Evolutionary conservation across 2,329 filamentous ascomycete species (phyloP).

Genomic region (Scorias spongiosa): DNA sequence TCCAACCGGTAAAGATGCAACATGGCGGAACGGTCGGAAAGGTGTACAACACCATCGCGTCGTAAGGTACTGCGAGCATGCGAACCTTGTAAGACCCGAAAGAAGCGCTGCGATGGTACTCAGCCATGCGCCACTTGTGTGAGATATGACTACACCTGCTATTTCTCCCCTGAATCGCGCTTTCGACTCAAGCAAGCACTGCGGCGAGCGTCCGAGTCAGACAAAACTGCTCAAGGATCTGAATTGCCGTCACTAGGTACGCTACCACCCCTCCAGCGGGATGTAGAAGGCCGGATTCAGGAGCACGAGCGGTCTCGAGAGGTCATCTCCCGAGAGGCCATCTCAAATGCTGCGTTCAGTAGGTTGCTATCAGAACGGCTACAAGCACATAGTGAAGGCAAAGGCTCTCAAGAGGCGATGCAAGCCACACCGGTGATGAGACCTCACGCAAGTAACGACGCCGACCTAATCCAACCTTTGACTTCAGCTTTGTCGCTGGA

Average conservation of each 20-base stretch:
- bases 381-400: too few species aligned
- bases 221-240: too few species aligned
- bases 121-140: slow-evolving; percentile 1
- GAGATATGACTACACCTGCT: neutral
- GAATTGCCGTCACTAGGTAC: neutral
- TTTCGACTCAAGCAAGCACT: neutral
- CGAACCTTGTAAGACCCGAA: slow-evolving; percentile 1
- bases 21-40: too few species aligned
- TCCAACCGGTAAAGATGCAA: too few species aligned
- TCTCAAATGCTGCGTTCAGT: neutral
- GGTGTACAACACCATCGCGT: neutral
- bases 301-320: neutral
- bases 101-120: slow-evolving; percentile 1
- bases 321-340: neutral
- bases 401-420: too few species aligned
- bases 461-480: too few species aligned
- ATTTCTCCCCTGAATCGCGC: neutral
- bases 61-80: neutral
- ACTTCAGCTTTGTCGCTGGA: neutral
- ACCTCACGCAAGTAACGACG: too few species aligned
- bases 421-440: too few species aligned
- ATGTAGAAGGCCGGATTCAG: neutral
- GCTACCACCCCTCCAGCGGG: neutral
- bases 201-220: too few species aligned
- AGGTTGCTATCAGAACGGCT: neutral